Base-by-base conservation (phyloP, 768 basidiomycete genomes). In the Trametes meyenii region DNA sequence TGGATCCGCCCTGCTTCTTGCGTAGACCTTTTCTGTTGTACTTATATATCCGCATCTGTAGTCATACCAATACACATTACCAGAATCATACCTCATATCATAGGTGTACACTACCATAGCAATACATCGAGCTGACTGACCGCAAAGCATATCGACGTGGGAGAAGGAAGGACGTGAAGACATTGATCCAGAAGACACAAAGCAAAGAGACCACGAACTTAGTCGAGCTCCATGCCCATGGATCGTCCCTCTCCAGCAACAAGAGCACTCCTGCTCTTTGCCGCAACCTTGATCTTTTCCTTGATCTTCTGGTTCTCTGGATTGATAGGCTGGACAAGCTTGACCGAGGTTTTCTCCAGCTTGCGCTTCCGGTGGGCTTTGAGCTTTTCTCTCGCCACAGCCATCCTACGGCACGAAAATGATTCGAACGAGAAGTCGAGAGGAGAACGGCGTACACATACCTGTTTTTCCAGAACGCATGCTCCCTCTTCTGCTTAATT, bases 391-490 rank as follows among this genome's bases (percentile, higher is more conserved):
- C 87, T 85, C 70, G 88, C 88, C 64, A 82, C 83, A 16, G 89
- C 86, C 94, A 97, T 96, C 71, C 94, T 96, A 68, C 17, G 48
- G 33, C 16, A 14, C 40, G 21, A 33, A 33, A 33, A 33, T 33
- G 29, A 8, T 10, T 16, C 12, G 19, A 4, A 45, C 21, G 5
- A 38, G 10, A 8, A 2, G 14, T 8, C 23, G 24, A 23, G 12
- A 6, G 23, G 11, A 10, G 8, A 39, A 6, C 19, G 5, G 40
- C 24, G 21, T n/a, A 3, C 3, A 51, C 78, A 61, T 60, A 86
- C 89, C 90, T 85, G 79, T 92, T 92, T 78, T 94, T 98, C 88
- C 89, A 98, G 85, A 98, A 98, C 21, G 91, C 94, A 63, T 88
- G 84, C 72, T 98, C 97, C 74, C 97, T 83, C 72, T 88, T 85